Evolutionary conservation across 306 rosid species (phyloP).

Genomic region (Pyrus pyrifolia): DNA sequence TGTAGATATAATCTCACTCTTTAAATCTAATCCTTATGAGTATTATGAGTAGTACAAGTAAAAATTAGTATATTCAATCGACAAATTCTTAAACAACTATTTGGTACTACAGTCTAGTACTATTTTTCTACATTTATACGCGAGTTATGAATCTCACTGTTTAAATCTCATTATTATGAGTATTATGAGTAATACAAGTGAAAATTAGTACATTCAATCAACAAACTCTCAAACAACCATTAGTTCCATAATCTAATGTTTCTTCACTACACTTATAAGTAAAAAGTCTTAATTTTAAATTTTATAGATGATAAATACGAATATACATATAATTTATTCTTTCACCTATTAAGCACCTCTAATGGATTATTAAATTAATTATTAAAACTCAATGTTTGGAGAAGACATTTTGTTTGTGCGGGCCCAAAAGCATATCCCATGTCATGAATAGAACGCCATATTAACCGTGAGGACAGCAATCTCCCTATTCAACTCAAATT

Average conservation of each 20-base stretch:
- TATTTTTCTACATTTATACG: too few species aligned
- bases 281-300: too few species aligned
- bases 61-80: not conserved
- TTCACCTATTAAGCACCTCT: not conserved
- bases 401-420: conserved; percentile 4
- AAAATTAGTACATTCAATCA: too few species aligned
- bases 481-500: not conserved
- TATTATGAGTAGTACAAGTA: not conserved
- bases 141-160: too few species aligned
- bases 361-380: too few species aligned
- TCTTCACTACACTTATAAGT: too few species aligned
- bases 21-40: not conserved
- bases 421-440: conserved; percentile 6
- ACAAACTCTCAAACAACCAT: too few species aligned
- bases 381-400: not conserved
- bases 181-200: too few species aligned
- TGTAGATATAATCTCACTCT: not conserved
- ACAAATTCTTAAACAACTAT: not conserved
- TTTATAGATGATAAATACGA: too few species aligned
- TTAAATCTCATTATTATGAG: too few species aligned
- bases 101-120: too few species aligned
- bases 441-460: not conserved
- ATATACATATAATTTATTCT: not conserved
- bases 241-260: too few species aligned
- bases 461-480: not conserved